These are phyloP conservation scores for Lepidium didymum DNA, from an alignment of 345 rosid genomes.

Conservation along the genomic window DNA sequence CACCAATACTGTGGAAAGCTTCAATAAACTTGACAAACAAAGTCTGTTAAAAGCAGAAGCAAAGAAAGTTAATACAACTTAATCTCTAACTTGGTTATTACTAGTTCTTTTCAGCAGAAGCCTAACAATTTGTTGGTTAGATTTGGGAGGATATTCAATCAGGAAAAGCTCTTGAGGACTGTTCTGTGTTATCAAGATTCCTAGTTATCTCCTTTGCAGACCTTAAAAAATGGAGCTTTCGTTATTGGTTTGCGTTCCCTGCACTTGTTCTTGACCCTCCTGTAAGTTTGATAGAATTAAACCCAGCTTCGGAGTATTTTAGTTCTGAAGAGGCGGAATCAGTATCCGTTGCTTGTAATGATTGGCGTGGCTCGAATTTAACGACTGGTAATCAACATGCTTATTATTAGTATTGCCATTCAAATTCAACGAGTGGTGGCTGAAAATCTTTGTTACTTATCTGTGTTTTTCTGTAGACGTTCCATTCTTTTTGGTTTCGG, in stretches of 20 bases:
- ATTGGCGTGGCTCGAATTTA: conserved; percentile 64
- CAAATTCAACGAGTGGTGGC: not conserved
- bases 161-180: conserved; percentile 69
- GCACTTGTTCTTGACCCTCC: conserved; percentile 85
- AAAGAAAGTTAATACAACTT: conserved; percentile 46
- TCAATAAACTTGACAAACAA: conserved; percentile 52
- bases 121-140: conserved; percentile 30
- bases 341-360: conserved; percentile 68
- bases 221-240: conserved; percentile 83
- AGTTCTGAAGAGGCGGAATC: conserved; percentile 68
- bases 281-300: conserved; percentile 55
- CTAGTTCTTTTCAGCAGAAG: not conserved
- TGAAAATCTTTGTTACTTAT: not conserved
- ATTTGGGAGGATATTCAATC: conserved; percentile 88
- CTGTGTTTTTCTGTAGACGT: conserved; percentile 43
- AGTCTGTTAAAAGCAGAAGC: conserved; percentile 62
- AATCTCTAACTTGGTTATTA: not conserved
- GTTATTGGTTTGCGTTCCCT: conserved; percentile 89
- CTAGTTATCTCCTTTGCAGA: conserved; percentile 85
- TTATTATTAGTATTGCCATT: not conserved
- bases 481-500: conserved; percentile 70
- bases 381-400: conserved; percentile 47
- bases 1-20: conserved; percentile 75
- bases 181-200: conserved; percentile 58
- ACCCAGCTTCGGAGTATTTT: conserved; percentile 72